Conservation (phyloP, 495 filamentous ascomycete species). For the Aspergillus funiculosus region DNA sequence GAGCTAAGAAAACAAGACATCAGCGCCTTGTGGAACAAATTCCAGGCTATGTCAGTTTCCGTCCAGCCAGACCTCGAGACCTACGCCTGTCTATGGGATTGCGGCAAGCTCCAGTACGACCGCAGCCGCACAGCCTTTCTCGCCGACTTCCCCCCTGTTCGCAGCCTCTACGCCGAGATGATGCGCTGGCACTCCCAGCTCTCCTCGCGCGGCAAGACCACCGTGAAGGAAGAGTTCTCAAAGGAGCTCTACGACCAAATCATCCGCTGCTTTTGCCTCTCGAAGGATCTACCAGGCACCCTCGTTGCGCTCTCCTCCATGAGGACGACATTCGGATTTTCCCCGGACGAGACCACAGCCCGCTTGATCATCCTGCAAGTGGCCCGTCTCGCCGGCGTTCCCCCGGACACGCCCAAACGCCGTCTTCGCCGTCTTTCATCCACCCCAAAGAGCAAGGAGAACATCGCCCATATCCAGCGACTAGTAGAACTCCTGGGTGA, state of each 20-base stretch:
- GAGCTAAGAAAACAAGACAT: constrained; percentile 49
- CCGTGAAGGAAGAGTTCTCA: constrained; percentile 35
- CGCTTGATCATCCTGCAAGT: constrained; percentile 49
- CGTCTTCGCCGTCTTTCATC: constrained; percentile 39
- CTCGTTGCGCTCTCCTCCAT: constrained; percentile 56
- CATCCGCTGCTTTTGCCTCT: constrained; percentile 49
- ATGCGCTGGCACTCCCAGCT: constrained; percentile 44
- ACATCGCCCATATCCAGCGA: constrained; percentile 34
- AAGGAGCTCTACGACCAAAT: constrained; percentile 53
- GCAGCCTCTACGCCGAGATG: constrained; percentile 59
- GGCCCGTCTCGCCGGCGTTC: constrained; percentile 41
- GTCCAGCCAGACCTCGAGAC: constrained; percentile 62
- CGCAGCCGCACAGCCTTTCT: constrained; percentile 33
- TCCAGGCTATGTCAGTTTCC: constrained; percentile 39
- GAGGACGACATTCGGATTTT: constrained; percentile 48
- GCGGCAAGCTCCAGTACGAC: constrained; percentile 49
- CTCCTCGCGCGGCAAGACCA: constrained; percentile 21
- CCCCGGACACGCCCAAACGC: constrained; percentile 34
- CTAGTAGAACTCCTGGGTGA: constrained; percentile 35
- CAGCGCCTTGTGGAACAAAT: constrained; percentile 50
- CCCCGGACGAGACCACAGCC: constrained; percentile 45
- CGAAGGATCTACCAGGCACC: constrained; percentile 51
- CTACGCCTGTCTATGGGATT: constrained; percentile 62
- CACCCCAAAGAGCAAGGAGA: constrained; percentile 42
- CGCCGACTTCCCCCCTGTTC: constrained; percentile 39